Conservation (phyloP, 352 stramenopile species). For the Phytophthora sp. region DNA sequence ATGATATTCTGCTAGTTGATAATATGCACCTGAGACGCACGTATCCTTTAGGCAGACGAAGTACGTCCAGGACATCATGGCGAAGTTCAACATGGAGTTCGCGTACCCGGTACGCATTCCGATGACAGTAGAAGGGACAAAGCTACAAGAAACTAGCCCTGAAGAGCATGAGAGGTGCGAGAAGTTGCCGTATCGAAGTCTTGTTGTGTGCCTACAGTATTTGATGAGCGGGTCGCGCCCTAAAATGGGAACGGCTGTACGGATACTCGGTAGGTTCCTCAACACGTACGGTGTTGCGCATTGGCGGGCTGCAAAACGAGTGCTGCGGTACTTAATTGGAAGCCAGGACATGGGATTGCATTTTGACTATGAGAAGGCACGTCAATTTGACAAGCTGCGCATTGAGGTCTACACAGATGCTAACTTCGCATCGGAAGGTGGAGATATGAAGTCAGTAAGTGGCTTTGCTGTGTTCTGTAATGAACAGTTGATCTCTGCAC, state of each 20-base stretch:
- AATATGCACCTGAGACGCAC: not conserved
- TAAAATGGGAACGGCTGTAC: constrained; percentile 1
- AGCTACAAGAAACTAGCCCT: not conserved
- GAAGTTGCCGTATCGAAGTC: constrained; percentile 6
- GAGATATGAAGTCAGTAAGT: constrained; percentile 18
- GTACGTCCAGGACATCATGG: constrained; percentile 22
- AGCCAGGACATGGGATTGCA: constrained; percentile 8
- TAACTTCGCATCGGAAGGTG: constrained; percentile 17
- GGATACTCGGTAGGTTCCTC: constrained; percentile 14
- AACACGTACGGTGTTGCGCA: constrained; percentile 4
- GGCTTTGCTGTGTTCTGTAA: constrained; percentile 21
- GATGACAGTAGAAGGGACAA: constrained; percentile 6
- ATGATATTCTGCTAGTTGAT: constrained; percentile 10
- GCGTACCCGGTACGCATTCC: constrained; percentile 14
- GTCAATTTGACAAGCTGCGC: constrained; percentile 4
- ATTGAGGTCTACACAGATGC: constrained; percentile 28
- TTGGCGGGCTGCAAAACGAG: constrained; percentile 13
- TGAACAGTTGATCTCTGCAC: constrained; percentile 20
- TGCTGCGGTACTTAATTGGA: constrained; percentile 12
- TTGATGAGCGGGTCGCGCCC: constrained; percentile 16
- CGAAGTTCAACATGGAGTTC: constrained; percentile 4
- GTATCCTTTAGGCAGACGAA: constrained; percentile 18
- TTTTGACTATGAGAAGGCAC: constrained; percentile 5
- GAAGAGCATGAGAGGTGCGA: constrained; percentile 5
- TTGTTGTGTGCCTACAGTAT: no score